Evolutionary conservation across 306 rosid species (phyloP).

Genomic region (Senna siamea): DNA sequence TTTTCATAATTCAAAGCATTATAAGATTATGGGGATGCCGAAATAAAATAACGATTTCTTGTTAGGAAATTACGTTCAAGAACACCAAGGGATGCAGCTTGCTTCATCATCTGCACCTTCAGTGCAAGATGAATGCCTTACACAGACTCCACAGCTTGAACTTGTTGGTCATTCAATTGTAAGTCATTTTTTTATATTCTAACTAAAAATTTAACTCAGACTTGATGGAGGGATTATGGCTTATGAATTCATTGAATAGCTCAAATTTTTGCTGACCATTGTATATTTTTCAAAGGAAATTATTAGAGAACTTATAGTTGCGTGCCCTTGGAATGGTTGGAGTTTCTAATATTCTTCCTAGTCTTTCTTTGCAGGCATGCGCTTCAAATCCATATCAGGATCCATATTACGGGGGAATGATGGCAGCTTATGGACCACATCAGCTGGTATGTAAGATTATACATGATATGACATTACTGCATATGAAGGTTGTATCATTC

Average conservation of each 20-base stretch:
- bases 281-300: constrained; percentile 30
- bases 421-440: constrained; percentile 86
- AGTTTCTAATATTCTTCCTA: constrained; percentile 39
- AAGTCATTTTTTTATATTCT: constrained; percentile 38
- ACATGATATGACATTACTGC: constrained; percentile 17
- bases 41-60: constrained; percentile 29
- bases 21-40: background rate
- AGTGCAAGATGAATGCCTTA: constrained; percentile 53
- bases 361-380: constrained; percentile 79
- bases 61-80: constrained; percentile 62
- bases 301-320: constrained; percentile 28
- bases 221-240: constrained; percentile 21
- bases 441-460: constrained; percentile 66
- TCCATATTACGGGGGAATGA: constrained; percentile 84
- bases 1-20: constrained; percentile 8
- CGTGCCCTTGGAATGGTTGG: constrained; percentile 40
- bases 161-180: constrained; percentile 97
- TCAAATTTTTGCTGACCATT: constrained; percentile 20
- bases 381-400: constrained; percentile 89
- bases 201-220: background rate
- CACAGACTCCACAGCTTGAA: constrained; percentile 81
- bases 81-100: constrained; percentile 62
- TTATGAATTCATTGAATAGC: constrained; percentile 17
- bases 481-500: constrained; percentile 5
- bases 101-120: constrained; percentile 56